phyloP scores from a whole-genome alignment of 164 flowering plant genomes.

The Magnolia officinalis region DNA sequence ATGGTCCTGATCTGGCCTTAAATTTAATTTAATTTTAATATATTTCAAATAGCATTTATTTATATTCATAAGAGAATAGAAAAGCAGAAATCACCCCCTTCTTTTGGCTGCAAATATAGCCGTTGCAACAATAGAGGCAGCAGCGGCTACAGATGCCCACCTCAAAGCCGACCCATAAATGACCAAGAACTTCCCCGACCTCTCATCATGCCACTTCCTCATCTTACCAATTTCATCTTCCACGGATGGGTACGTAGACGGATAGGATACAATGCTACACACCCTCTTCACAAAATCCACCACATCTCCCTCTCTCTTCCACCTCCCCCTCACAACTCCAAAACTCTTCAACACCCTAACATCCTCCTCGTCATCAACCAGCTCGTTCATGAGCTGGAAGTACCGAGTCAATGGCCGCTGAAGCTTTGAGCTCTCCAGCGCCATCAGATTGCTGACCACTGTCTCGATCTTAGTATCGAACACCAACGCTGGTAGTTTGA shows the following conservation, averaged over 20 bases:
- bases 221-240: background rate
- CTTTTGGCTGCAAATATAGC: background rate
- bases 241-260: conserved; percentile 9
- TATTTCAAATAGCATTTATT: too few relatives aligned
- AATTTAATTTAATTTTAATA: too few relatives aligned
- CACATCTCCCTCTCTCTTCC: conserved; percentile 7
- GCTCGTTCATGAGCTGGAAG: conserved; percentile 12
- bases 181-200: conserved; percentile 7
- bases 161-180: background rate
- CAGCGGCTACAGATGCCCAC: background rate
- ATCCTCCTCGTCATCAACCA: conserved; percentile 10
- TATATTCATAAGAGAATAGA: background rate
- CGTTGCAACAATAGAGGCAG: background rate
- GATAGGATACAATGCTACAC: conserved; percentile 2
- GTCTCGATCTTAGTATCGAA: conserved; percentile 8
- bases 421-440: background rate
- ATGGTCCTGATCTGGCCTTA: too few relatives aligned
- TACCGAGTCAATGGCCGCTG: conserved; percentile 1
- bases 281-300: conserved; percentile 8
- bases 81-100: background rate
- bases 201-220: conserved; percentile 3
- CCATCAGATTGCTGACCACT: conserved; percentile 8
- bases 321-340: conserved; percentile 6
- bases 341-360: conserved; percentile 6
- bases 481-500: conserved; percentile 1